Evolutionary conservation across 2,329 filamentous ascomycete genomes (phyloP).

Genomic region (Dichotomopilus funicola): DNA sequence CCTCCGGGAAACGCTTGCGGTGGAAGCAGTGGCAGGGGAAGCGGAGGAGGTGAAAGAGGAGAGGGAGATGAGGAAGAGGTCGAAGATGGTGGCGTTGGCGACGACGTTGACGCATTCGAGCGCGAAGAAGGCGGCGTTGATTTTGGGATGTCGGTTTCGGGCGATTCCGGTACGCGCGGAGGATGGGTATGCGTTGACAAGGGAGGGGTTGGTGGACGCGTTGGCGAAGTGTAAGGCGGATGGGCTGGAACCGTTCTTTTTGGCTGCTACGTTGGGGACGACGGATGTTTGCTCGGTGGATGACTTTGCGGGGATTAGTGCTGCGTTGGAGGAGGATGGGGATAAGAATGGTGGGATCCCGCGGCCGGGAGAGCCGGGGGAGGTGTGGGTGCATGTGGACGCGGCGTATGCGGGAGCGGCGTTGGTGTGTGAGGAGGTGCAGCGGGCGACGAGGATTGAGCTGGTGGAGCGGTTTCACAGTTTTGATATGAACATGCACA

Average conservation of each 20-base stretch:
- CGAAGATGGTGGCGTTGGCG: constrained; percentile 71
- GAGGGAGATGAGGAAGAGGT: constrained; percentile 57
- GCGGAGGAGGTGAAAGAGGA: constrained; percentile 60
- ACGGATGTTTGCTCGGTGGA: constrained; percentile 86
- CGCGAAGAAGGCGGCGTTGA: constrained; percentile 79
- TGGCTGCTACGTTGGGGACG: constrained; percentile 78
- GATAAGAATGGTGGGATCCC: not conserved
- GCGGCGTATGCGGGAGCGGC: constrained; percentile 87
- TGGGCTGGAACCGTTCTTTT: constrained; percentile 77
- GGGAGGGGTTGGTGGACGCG: constrained; percentile 50
- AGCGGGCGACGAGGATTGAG: constrained; percentile 37
- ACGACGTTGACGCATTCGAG: constrained; percentile 75
- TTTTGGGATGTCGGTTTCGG: constrained; percentile 77
- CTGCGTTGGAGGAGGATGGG: constrained; percentile 34
- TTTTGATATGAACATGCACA: constrained; percentile 95
- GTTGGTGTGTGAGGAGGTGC: constrained; percentile 74
- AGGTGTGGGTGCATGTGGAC: constrained; percentile 89
- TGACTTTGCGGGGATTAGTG: constrained; percentile 64
- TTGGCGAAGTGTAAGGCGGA: constrained; percentile 59
- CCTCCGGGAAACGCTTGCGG: constrained; percentile 52
- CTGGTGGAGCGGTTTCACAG: constrained; percentile 69
- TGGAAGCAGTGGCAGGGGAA: constrained; percentile 30
- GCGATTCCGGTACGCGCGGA: constrained; percentile 57
- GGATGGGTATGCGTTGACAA: constrained; percentile 66
- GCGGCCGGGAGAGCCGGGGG: constrained; percentile 30